Percentiles rank a stretch among this genome's conserved stretches.
Evolutionary conservation across 2,329 filamentous ascomycete genomes (phyloP).

Genomic region (Cercospora zeina): DNA sequence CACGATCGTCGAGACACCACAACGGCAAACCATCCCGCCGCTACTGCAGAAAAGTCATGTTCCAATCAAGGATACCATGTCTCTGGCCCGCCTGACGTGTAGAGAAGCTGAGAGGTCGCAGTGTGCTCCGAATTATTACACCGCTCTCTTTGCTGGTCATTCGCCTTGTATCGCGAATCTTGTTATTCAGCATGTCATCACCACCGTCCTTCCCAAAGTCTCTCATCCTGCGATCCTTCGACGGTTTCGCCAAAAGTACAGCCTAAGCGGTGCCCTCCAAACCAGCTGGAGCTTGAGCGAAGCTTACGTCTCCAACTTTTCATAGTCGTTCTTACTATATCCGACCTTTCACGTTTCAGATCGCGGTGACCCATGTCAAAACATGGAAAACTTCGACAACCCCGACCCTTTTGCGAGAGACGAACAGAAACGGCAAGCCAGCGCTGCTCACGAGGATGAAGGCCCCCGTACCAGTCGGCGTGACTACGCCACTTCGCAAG

Average conservation of each 20-base stretch:
- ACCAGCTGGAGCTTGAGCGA: constrained; percentile 10
- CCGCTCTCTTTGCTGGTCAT: neutral
- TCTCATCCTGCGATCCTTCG: constrained; percentile 1
- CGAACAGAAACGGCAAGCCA: neutral
- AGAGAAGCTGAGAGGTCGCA: neutral
- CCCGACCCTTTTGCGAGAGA: constrained; percentile 20
- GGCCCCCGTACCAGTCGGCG: neutral
- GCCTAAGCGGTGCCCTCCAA: constrained; percentile 4
- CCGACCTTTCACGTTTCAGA: neutral
- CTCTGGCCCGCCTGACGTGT: neutral
- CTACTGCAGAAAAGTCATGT: neutral
- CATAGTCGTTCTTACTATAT: neutral
- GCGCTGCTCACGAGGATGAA: neutral
- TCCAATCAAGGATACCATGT: neutral
- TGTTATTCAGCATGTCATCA: constrained; percentile 19
- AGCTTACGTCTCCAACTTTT: constrained; percentile 6
- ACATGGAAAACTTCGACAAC: constrained; percentile 21
- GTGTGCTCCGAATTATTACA: neutral
- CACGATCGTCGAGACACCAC: neutral
- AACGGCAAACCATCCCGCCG: neutral
- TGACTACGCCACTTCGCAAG: neutral
- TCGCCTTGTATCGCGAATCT: neutral
- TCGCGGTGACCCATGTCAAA: neutral
- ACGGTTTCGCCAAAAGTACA: constrained; percentile 8
- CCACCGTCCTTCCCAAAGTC: neutral